Evolutionary conservation across 2,329 filamentous ascomycete species (phyloP), one percentile per base, ranked within the genome.

Genomic region (Xylariaceae sp.): DNA sequence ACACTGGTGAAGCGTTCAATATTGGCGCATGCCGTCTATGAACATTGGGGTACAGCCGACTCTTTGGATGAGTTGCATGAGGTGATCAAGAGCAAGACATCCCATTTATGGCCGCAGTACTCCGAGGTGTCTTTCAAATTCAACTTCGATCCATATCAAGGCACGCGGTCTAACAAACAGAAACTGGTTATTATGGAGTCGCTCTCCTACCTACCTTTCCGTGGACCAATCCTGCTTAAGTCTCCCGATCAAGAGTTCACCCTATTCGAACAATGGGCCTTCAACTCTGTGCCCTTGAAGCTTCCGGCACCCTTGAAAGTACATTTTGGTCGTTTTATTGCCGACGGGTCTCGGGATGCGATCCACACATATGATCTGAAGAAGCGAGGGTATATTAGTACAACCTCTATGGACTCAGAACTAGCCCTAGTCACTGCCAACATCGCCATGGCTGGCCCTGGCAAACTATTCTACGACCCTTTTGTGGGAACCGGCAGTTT

Each of bases 401-500:
- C 91, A 0, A 98, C 93, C 0, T 93, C 87, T 34, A 97, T 98
- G 93, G 93, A 98, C 61, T 87, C 91, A 0, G 93, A 97, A 63
- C 74, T 98, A 33, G 87, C 89, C 11, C 75, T 98, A 1, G 71
- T 98, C 17, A 96, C 90, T 0, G 93, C 91, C 2, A 98, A 97
- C 58, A 81, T 98, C 52, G 87, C 88, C 0, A 78, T 87, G 12
- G 89, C 89, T 0, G 83, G 71, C 0, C 86, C 89, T 0, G 91
- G 89, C 0, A 94, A 87, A 59, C 61, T 97, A 2, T 87, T 95
- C 55, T 96, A 91, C 57, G 93, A 98, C 54, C 93, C 93, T 0
- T 98, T 98, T 59, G 89, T 93, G 44, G 93, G 93, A 4, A 97
- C 93, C 0, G 93, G 91, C 4, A 91, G 89, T 40, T 97, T 98